Evolutionary conservation across 2,329 filamentous ascomycete species (phyloP).

Genomic region (Thelonectria blattea): DNA sequence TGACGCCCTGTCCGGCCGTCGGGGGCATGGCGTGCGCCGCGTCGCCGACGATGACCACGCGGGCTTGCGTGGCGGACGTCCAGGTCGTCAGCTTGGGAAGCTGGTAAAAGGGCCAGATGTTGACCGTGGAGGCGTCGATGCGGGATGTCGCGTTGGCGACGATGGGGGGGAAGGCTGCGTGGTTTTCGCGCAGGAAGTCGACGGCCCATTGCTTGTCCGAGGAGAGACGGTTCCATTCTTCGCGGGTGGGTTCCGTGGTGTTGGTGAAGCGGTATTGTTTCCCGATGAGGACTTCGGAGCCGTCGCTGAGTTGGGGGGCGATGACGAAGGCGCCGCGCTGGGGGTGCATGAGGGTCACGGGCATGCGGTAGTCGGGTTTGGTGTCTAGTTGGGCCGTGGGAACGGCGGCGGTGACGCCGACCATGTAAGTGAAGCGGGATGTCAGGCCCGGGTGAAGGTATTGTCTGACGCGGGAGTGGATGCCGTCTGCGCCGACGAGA

Average conservation of each 20-base stretch:
- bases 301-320: slow-evolving; percentile 54
- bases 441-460: slow-evolving; percentile 56
- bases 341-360: slow-evolving; percentile 50
- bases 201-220: slow-evolving; percentile 47
- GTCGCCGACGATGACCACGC: slow-evolving; percentile 55
- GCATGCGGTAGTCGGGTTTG: slow-evolving; percentile 45
- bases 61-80: slow-evolving; percentile 43
- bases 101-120: slow-evolving; percentile 57
- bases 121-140: slow-evolving; percentile 43
- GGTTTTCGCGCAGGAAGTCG: slow-evolving; percentile 43
- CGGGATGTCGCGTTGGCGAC: slow-evolving; percentile 44
- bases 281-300: slow-evolving; percentile 56
- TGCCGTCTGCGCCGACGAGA: slow-evolving; percentile 65
- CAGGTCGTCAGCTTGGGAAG: slow-evolving; percentile 54
- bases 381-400: slow-evolving; percentile 46
- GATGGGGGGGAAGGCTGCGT: slow-evolving; percentile 45
- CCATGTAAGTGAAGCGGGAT: slow-evolving; percentile 57
- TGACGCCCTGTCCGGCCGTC: slow-evolving; percentile 53
- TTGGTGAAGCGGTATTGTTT: slow-evolving; percentile 46
- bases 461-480: slow-evolving; percentile 60
- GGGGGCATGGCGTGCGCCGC: slow-evolving; percentile 57
- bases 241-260: slow-evolving; percentile 43
- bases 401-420: slow-evolving; percentile 45
- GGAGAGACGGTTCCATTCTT: slow-evolving; percentile 50
- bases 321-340: slow-evolving; percentile 56